phyloP scores from a whole-genome alignment of 495 filamentous ascomycete genomes.

The Aspergillus campestris region DNA sequence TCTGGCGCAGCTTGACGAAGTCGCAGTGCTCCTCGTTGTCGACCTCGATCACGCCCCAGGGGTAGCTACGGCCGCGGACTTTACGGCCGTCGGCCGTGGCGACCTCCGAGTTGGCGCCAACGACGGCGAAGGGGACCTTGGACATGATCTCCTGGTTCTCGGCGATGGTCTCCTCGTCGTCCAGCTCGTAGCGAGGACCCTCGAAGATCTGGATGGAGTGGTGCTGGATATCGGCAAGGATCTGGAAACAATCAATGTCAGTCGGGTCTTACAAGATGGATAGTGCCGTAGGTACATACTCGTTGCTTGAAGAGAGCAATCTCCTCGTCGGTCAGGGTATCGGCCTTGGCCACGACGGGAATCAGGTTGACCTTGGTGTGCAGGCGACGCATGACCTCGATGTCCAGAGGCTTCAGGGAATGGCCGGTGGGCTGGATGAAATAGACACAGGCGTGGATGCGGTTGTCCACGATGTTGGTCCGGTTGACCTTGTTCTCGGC shows the following conservation, averaged over 20 bases:
- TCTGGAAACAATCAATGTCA: slow-evolving; percentile 42
- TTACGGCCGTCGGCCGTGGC: slow-evolving; percentile 85
- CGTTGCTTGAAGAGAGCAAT: slow-evolving; percentile 88
- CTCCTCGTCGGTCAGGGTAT: slow-evolving; percentile 96
- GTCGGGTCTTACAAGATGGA: neutral
- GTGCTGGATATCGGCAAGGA: slow-evolving; percentile 91
- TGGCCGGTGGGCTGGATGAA: slow-evolving; percentile 99
- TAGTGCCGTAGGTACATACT: slow-evolving; percentile 43
- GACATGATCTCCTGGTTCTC: slow-evolving; percentile 99
- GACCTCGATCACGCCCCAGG: slow-evolving; percentile 98
- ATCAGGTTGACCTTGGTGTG: slow-evolving; percentile 99
- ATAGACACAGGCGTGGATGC: slow-evolving; percentile 96
- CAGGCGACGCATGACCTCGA: slow-evolving; percentile 96
- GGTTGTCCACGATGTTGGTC: slow-evolving; percentile 98
- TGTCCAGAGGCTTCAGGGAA: slow-evolving; percentile 97
- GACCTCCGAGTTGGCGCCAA: slow-evolving; percentile 92
- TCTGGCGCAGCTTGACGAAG: slow-evolving; percentile 98
- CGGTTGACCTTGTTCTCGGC: slow-evolving; percentile 99
- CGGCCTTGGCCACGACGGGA: slow-evolving; percentile 95
- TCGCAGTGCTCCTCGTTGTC: slow-evolving; percentile 99
- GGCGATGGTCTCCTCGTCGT: slow-evolving; percentile 98
- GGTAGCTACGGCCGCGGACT: slow-evolving; percentile 92
- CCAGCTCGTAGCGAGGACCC: slow-evolving; percentile 94
- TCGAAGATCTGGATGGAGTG: slow-evolving; percentile 98
- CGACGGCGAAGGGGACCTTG: slow-evolving; percentile 97